phyloP scores from a whole-genome alignment of 1,139 yeast species.

The Hyphopichia wangnamkhiaoensis region DNA sequence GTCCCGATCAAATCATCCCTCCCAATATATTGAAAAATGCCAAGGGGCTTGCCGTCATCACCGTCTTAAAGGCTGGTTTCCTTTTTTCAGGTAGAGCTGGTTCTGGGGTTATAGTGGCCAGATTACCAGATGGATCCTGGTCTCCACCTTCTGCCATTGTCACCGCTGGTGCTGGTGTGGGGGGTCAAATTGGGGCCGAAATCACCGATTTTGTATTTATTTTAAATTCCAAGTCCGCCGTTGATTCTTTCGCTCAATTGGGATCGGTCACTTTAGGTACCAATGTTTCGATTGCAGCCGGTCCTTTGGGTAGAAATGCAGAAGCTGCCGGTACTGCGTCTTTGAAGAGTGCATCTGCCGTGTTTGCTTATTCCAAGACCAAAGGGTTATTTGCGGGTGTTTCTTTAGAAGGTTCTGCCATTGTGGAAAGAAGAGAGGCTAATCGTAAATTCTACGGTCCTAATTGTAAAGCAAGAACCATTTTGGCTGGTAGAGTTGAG shows the following conservation, averaged over 20 bases:
- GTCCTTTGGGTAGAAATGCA: conserved; percentile 96
- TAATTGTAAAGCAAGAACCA: conserved; percentile 80
- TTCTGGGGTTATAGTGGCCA: conserved; percentile 91
- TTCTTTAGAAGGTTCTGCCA: conserved; percentile 93
- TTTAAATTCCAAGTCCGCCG: conserved; percentile 83
- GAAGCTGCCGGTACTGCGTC: conserved; percentile 98
- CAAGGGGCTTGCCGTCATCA: conserved; percentile 86
- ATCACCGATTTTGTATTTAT: conserved; percentile 95
- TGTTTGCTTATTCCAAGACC: conserved; percentile 91
- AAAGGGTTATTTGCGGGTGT: conserved; percentile 98
- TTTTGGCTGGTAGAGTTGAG: conserved; percentile 82
- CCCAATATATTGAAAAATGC: conserved; percentile 87
- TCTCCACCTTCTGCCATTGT: conserved; percentile 97
- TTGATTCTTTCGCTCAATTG: conserved; percentile 88
- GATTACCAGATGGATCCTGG: conserved; percentile 94
- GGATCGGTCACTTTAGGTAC: conserved; percentile 97
- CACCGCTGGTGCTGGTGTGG: conserved; percentile 98
- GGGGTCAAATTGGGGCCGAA: conserved; percentile 97
- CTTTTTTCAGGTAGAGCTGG: conserved; percentile 97
- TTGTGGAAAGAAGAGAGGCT: conserved; percentile 94
- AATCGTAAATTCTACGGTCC: conserved; percentile 91
- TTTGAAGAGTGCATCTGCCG: conserved; percentile 82
- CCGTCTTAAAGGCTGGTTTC: conserved; percentile 95
- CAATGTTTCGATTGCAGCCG: conserved; percentile 95
- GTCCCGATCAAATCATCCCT: conserved; percentile 89